Evolutionary conservation across 2,329 filamentous ascomycete genomes (phyloP), one percentile per base, ranked within the genome.

Genomic region (Alternaria brassicicola): DNA sequence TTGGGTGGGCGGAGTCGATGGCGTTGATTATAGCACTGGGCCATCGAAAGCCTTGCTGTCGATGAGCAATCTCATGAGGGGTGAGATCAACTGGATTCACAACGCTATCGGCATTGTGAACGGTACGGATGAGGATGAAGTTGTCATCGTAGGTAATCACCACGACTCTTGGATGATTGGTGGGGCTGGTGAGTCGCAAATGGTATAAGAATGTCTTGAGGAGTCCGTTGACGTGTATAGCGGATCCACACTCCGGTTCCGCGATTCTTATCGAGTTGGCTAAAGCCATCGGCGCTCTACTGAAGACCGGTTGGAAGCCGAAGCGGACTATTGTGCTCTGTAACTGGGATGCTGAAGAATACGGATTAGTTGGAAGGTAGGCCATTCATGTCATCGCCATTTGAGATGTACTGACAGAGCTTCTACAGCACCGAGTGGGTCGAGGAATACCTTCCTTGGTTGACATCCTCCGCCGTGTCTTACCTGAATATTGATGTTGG

Each of bases 21-120:
- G 67, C 17, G 70, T 71, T 3, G 66, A 64, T 4, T 76, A 77
- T 41, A 73, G 61, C 42, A 73, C 71, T 8, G 75, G 72, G 15
- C 71, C 56, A 62, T 70, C 83, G 92, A 31, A 83, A 85, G 71
- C 67, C 4, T 63, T 58, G 6, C 60, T 78, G 6, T 68, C 69
- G 8, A 38, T 78, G 35, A 70, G 57, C 71, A 96, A 93, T 69
- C 82, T 92, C 70, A 92, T 96, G 78, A 86, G 92, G 43, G 95
- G 95, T 70, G 86, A 86, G 25, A 59, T 21, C 93, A 85, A 2
- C 93, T 90, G 0, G 89, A 81, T 94, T 47, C 96, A 92, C 91
- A 87, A 92, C 74, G 84, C 85, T 21, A 85, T 86, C 53, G 85
- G 86, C 12, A 81, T 92, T 25, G 87, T 92, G 71, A 88, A 88